Evolutionary conservation across 139 green algal genomes (phyloP), one percentile per base, ranked within the genome.

Genomic region (Chlamydomonas incerta): DNA sequence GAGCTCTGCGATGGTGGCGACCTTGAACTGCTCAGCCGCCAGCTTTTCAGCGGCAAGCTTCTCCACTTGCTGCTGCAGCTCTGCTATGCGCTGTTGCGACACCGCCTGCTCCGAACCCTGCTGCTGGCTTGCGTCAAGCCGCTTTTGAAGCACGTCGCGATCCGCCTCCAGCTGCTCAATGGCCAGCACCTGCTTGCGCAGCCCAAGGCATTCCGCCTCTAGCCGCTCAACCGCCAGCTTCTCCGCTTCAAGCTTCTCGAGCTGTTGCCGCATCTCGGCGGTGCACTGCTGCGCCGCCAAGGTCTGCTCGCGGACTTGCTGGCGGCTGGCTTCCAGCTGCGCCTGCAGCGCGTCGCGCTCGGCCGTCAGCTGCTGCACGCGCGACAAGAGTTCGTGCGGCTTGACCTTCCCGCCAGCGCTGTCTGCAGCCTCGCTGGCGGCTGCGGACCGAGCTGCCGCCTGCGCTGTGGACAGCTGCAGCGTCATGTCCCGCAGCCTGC

Each of bases 61-160:
- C 33, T 71, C 80, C 24, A 86, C 52, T 35, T 86, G 86, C 41
- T 73, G 81, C 66, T 87, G 87, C 67, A 88, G 73, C 29, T 79
- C 68, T 26, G 73, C 68, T 14, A 47, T 26, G 26, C 41, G 33
- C 68, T 79, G 37, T 68, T 70, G 68, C 18, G 80, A 52, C 3
- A 35, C 68, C 31, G 29, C 35, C 24, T 28, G 15, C 5, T 68
- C 79, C 1, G 47, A 3, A 2, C 55, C 28, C 20, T 55, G 52
- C 35, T 70, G 52, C 10, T 29, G 46, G 15, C 28, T 23, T 21
- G 8, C 52, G 14, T 23, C 80, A 23, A 77, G 47, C 46, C 69
- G 35, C 46, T 76, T 47, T 9, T 28, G 46, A 11, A 85, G 66
- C 14, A 2, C 34, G n/a, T 76, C 65, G 9, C 65, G 66, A 23